Conservation (phyloP, 371 early-diverging fungal genomes). For the Syncephalis plumigaleata region DNA sequence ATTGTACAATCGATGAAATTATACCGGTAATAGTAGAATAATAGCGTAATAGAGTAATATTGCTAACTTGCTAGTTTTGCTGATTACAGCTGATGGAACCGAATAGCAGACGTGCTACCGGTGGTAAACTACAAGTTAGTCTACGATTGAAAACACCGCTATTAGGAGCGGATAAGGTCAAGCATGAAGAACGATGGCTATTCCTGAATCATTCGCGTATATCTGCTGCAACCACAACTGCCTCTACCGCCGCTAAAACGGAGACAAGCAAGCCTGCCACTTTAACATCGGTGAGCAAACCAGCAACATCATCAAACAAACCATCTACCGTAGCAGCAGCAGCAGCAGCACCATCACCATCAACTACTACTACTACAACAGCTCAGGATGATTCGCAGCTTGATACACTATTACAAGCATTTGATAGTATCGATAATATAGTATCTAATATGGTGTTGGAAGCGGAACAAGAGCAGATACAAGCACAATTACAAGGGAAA, state of each 20-base stretch:
- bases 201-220: conserved; percentile 25
- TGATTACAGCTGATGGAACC: conserved; percentile 31
- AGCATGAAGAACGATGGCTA: conserved; percentile 51
- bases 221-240: conserved; percentile 1
- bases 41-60: too few species aligned
- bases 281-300: too few species aligned
- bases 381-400: conserved; percentile 2
- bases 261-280: too few species aligned
- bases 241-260: not conserved
- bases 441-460: conserved; percentile 66
- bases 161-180: conserved; percentile 31
- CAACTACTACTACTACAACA: conserved; percentile 6
- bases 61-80: too few species aligned
- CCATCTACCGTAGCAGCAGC: too few species aligned
- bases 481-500: conserved; percentile 10
- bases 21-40: conserved; percentile 30
- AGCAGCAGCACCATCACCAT: too few species aligned
- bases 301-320: too few species aligned
- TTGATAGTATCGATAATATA: conserved; percentile 41
- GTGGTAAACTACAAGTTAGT: conserved; percentile 47
- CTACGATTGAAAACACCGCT: conserved; percentile 50
- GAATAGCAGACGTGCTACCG: conserved; percentile 34
- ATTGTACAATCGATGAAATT: conserved; percentile 42
- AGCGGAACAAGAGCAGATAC: conserved; percentile 32
- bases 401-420: conserved; percentile 1